Percentiles rank a stretch among this genome's conserved stretches.
Evolutionary conservation across 345 rosid species (phyloP).

Genomic region (Camelina neglecta): DNA sequence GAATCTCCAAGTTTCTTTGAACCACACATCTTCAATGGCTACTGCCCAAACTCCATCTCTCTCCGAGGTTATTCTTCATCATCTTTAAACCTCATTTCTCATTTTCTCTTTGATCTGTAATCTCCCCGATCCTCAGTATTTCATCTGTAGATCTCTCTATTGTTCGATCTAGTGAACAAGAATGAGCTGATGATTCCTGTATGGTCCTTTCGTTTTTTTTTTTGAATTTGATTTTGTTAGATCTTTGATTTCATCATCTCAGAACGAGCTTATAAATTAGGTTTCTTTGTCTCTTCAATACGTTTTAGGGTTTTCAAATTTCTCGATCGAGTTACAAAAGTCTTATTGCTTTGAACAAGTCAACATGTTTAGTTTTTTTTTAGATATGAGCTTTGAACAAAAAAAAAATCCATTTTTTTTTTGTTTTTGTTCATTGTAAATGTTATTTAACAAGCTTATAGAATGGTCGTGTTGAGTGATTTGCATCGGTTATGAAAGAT

Average conservation of each 20-base stretch:
- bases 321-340: constrained; percentile 14
- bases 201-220: background rate
- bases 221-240: background rate
- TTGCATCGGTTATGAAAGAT: background rate
- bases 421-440: background rate
- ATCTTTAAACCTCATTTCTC: constrained; percentile 5
- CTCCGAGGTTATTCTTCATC: constrained; percentile 61
- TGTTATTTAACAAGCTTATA: background rate
- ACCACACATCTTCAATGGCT: constrained; percentile 59
- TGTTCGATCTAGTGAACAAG: constrained; percentile 15
- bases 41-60: constrained; percentile 52
- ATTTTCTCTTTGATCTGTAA: background rate
- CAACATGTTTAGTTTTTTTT: constrained; percentile 9
- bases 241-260: constrained; percentile 23
- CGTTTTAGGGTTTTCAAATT: background rate
- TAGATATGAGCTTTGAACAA: background rate
- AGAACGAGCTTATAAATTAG: background rate
- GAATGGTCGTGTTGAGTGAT: background rate
- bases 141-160: background rate
- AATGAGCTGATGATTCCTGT: constrained; percentile 13
- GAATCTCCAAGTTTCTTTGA: constrained; percentile 34
- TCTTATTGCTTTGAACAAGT: constrained; percentile 27
- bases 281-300: background rate
- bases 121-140: constrained; percentile 13
- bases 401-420: too few relatives aligned